A percentile compares a stretch with the other conserved stretches of the same genome.
phyloP scores from a whole-genome alignment of 352 stramenopile species.

The Phytophthora macrochlamydospora region DNA sequence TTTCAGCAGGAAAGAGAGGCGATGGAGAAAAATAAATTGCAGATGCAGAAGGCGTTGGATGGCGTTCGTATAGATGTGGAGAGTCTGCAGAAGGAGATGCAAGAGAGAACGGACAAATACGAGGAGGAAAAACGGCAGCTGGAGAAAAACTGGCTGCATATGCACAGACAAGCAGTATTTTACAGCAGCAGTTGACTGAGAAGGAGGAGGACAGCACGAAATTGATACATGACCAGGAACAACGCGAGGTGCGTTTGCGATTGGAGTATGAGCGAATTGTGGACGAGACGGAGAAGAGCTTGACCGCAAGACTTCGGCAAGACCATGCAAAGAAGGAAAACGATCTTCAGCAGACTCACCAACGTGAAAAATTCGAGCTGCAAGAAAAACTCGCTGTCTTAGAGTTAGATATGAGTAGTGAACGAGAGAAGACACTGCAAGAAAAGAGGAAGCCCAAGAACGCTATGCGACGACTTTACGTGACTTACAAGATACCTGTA shows the following conservation, averaged over 20 bases:
- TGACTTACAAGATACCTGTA: constrained; percentile 15
- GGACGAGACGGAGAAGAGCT: constrained; percentile 5
- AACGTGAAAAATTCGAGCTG: constrained; percentile 10
- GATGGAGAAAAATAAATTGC: neutral
- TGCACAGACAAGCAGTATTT: constrained; percentile 31
- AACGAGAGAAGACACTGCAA: constrained; percentile 14
- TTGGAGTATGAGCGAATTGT: constrained; percentile 14
- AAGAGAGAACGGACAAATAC: neutral
- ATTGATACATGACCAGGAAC: constrained; percentile 7
- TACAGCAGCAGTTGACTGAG: constrained; percentile 34
- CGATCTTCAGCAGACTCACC: constrained; percentile 2
- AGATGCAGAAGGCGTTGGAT: constrained; percentile 2
- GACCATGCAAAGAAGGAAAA: neutral
- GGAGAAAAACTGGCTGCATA: constrained; percentile 21
- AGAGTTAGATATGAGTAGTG: constrained; percentile 19
- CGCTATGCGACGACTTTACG: constrained; percentile 3
- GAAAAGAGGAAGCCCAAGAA: constrained; percentile 8
- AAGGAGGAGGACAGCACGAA: constrained; percentile 20
- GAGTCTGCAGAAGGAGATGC: constrained; percentile 26
- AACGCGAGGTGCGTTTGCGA: constrained; percentile 4
- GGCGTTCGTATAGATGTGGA: neutral
- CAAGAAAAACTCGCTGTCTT: constrained; percentile 14
- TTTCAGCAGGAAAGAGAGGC: constrained; percentile 23
- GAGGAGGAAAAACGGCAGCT: constrained; percentile 14
- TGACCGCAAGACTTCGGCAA: constrained; percentile 2